Evolutionary conservation across 768 basidiomycete species (phyloP).

Genomic region (Inosperma sp.): DNA sequence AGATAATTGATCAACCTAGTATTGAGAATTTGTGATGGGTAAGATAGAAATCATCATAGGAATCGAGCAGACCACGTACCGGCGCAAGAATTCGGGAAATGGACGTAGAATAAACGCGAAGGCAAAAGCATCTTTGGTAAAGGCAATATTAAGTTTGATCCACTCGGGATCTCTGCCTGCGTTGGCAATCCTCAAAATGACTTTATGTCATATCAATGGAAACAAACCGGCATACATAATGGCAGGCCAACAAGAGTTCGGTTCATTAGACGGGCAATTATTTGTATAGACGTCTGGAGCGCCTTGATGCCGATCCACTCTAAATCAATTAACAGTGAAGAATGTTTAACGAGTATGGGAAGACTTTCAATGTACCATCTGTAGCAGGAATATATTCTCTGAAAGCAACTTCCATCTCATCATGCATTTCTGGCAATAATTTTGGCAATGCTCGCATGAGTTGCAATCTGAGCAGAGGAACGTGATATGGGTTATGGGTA

Average conservation of each 20-base stretch:
- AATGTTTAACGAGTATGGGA: too few species aligned
- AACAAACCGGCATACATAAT: too few species aligned
- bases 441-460: too few species aligned
- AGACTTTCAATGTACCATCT: constrained; percentile 29
- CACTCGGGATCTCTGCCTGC: constrained; percentile 7
- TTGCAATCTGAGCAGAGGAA: too few species aligned
- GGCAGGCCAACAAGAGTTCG: too few species aligned
- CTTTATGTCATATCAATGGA: constrained; percentile 28
- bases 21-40: not conserved
- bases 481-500: too few species aligned
- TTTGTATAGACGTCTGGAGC: too few species aligned
- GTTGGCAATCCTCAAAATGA: not conserved
- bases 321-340: too few species aligned
- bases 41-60: not conserved
- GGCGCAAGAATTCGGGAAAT: constrained; percentile 24
- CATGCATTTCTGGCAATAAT: too few species aligned
- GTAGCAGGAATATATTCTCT: constrained; percentile 29
- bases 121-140: not conserved
- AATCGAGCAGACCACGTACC: constrained; percentile 20
- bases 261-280: too few species aligned
- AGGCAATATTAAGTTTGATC: constrained; percentile 4
- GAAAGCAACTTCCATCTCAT: too few species aligned
- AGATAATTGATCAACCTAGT: constrained; percentile 16
- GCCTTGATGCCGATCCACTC: too few species aligned
- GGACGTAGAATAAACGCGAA: constrained; percentile 11